Evolutionary conservation across 331 rosid genomes (phyloP), one percentile per base, ranked within the genome.

Genomic region (Rosa hybrid): DNA sequence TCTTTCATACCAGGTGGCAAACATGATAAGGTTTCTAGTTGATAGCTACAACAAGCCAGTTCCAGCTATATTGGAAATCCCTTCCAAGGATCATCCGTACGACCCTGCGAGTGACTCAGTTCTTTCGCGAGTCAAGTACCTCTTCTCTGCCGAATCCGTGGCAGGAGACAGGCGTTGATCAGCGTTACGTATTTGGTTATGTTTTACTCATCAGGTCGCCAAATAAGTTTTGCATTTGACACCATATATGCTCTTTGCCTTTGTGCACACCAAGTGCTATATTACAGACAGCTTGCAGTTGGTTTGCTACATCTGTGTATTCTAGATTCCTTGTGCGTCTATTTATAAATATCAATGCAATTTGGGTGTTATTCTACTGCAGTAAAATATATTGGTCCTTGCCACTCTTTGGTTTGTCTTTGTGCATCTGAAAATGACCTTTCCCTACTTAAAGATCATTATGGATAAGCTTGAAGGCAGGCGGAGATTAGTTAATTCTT

Each of bases 51-150:
- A 91, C 73, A 93, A 90, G 83, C 98, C 98, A n/a, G 76, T 96
- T 84, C 99, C 98, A 25, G 97, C 97, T 17, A 96, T 96, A 23
- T 86, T 96, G 80, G 99, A 96, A 85, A 96, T 96, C 81, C 99
- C 98, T 45, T 96, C 99, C 34, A 93, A 93, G 84, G 96, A 96
- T 80, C 99, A 93, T 76, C 98, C 99, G 3, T 96, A 96, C 64
- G 99, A 96, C 80, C 98, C 97, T 14, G 53, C 99, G 3, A 96
- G 93, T 60, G 98, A 96, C 86, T 96, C 97, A 10, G 91, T 96
- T 87, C 97, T 96, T 54, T 93, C 99, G 0, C 90, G 97, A 73
- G 97, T 96, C 41, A 93, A 91, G 90, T 88, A 91, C 85, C 97
- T 96, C 87, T 93, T 96, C 85, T 80, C 87, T 79, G 17, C 92